A percentile compares a stretch with the other conserved stretches of the same genome.
These are phyloP conservation scores for Apium graveolens DNA, from an alignment of 129 eudicot species.

Conservation along the genomic window DNA sequence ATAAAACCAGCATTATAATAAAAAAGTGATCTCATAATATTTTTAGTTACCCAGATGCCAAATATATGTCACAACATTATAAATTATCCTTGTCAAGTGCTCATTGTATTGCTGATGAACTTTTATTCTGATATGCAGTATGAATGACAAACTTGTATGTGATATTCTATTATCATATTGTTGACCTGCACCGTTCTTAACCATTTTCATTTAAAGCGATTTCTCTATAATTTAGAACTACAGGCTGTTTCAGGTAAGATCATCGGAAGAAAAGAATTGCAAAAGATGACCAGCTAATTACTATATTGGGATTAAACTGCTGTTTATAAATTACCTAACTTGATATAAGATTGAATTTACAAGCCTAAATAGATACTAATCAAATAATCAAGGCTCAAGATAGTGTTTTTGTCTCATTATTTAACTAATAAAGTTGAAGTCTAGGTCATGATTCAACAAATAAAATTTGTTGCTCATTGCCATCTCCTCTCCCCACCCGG, in stretches of 20 bases:
- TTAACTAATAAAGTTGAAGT: constrained; percentile 58
- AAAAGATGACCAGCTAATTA: too few species aligned
- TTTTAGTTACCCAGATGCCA: neutral
- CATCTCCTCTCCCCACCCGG: constrained; percentile 25
- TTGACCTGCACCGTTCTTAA: neutral
- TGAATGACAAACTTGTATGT: neutral
- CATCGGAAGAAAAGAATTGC: neutral
- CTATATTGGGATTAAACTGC: too few species aligned
- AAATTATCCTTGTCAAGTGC: neutral
- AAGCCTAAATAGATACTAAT: constrained; percentile 14
- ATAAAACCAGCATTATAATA: neutral
- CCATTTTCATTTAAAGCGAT: neutral
- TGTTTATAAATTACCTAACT: neutral
- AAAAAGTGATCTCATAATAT: neutral
- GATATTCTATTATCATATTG: neutral
- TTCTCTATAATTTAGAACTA: neutral
- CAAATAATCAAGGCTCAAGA: constrained; percentile 24
- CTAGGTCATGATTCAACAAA: constrained; percentile 58
- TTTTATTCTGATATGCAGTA: neutral
- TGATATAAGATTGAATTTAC: neutral
- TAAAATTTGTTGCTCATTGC: constrained; percentile 21
- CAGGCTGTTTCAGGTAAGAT: neutral
- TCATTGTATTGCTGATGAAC: constrained; percentile 1
- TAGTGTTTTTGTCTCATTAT: constrained; percentile 40
- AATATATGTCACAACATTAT: neutral